Evolutionary conservation across 2,329 filamentous ascomycete genomes (phyloP), one percentile per base, ranked within the genome.

Genomic region (Daldinia sp.): DNA sequence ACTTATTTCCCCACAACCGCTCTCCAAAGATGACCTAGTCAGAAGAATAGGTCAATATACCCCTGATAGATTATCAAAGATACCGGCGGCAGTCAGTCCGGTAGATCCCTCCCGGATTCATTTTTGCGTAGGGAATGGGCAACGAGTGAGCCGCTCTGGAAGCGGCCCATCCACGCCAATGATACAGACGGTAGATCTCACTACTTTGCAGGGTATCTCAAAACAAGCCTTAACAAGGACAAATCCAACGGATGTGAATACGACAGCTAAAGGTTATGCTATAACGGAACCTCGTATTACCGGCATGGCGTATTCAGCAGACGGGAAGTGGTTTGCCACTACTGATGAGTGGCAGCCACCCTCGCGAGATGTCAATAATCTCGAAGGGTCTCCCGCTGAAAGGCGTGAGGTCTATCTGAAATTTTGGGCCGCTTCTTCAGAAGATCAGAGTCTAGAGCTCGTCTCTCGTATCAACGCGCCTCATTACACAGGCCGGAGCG

Each of bases 291-390:
- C 95, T 0, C 86, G 90, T 64, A 85, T 97, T 47, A 90, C 86
- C 5, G 86, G 90, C 58, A 80, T 98, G 51, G 85, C 89, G 41
- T 87, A 95, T 69, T 94, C 91, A 41, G 81, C 85, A 50, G 90
- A 98, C 73, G 94, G 94, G 15, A 84, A 87, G 68, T 98, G 94
- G 94, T 84, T 99, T 59, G 94, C 91, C 3, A 97, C 93, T 1
- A 86, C 96, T 1, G 95, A 99, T 74, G 91, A 94, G 72, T 99
- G 95, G 95, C 84, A 85, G 52, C 93, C 93, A 1, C 87, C 91
- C 8, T 78, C 80, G 10, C 81, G 85, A 62, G 93, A 97, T 72
- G 77, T 91, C 11, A 83, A 86, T 35, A 83, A 84, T 58, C 76
- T 91, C 7, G 80, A 81, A 17, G 77, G 76, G 37, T 77, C 74